Base-by-base conservation (phyloP, 1,284 basidiomycete species). In the Ceratobasidium sp. region DNA sequence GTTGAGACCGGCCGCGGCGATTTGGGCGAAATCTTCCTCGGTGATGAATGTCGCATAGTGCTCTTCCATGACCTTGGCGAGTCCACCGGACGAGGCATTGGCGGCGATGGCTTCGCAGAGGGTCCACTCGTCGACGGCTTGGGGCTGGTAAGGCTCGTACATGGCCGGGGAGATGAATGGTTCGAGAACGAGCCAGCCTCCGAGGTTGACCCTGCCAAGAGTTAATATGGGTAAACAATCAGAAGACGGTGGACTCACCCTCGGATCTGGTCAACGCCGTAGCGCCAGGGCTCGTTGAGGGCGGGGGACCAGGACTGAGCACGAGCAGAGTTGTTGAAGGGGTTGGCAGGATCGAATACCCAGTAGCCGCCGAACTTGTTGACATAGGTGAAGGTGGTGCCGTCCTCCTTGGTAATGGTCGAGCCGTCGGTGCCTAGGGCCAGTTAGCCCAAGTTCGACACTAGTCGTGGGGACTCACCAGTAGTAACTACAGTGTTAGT, bases 21-120 rank as follows among this genome's bases (percentile, higher is more conserved):
- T 96, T 75, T 93, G 83, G 32, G 92, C 93, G 76, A 98, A 96
- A 77, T 98, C 96, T 78, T 90, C 79, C 79, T 98, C 96, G 58
- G 94, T 97, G 73, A 94, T 90, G 78, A 94, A 94, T 10, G 92
- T 94, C 72, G 76, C 86, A 78, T 97, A 98, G 78, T 98, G 95
- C 40, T 89, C 81, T 74, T 92, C 92, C 5, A 94, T 81, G 55
- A 82, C 81, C 32, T 70, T 69, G 49, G 69, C 62, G 22, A 82
- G 72, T 29, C 88, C 87, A 25, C 88, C 89, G 27, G 62, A 53
- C 13, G 68, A 82, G 27, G 83, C 79, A 75, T 95, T 89, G 38
- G 81, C 82, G 35, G 84, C 83, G 85, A 94, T 90, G 67, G 84
- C 84, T 69, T 82, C 73, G 31, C 77, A 85, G 32, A 98, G 82